Percentiles rank a stretch among this genome's conserved stretches.
These are phyloP conservation scores for Lentinula sp. DNA, from an alignment of 768 basidiomycete species.

Conservation along the genomic window DNA sequence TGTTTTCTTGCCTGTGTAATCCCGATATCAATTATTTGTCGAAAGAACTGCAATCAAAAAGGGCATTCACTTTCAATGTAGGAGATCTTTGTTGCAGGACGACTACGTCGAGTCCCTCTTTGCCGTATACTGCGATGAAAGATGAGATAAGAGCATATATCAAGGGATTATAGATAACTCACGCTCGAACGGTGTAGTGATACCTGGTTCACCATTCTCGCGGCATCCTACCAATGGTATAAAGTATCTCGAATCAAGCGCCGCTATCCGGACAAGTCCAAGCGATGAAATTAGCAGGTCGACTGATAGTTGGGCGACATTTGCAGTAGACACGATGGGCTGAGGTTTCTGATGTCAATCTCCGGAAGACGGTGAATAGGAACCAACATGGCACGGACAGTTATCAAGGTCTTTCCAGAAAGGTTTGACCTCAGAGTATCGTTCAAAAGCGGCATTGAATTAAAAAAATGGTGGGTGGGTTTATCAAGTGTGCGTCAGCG, in stretches of 20 bases:
- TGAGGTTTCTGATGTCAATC: slow-evolving; percentile 15
- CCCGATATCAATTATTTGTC: neutral
- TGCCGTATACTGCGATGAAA: slow-evolving; percentile 58
- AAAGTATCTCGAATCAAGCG: slow-evolving; percentile 55
- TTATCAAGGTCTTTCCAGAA: slow-evolving; percentile 34
- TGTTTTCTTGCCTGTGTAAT: slow-evolving; percentile 54
- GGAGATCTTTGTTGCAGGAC: slow-evolving; percentile 79
- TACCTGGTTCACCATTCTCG: slow-evolving; percentile 52
- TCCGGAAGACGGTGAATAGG: slow-evolving; percentile 4
- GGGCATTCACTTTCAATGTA: slow-evolving; percentile 54
- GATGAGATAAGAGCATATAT: neutral
- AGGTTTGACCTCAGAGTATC: slow-evolving; percentile 12
- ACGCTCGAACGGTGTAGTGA: slow-evolving; percentile 78
- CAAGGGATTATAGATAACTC: slow-evolving; percentile 19
- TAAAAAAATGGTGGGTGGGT: neutral
- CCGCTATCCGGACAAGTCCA: slow-evolving; percentile 51
- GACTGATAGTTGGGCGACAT: slow-evolving; percentile 72
- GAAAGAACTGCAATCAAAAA: neutral
- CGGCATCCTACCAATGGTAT: slow-evolving; percentile 71
- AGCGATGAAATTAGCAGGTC: slow-evolving; percentile 71
- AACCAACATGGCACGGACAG: slow-evolving; percentile 27
- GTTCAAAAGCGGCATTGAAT: slow-evolving; percentile 27
- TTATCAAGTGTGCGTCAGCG: neutral
- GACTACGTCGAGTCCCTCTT: slow-evolving; percentile 38
- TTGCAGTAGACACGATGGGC: slow-evolving; percentile 77